Evolutionary conservation across 1,139 yeast genomes (phyloP).

Genomic region (Debaryomyces singareniensis): DNA sequence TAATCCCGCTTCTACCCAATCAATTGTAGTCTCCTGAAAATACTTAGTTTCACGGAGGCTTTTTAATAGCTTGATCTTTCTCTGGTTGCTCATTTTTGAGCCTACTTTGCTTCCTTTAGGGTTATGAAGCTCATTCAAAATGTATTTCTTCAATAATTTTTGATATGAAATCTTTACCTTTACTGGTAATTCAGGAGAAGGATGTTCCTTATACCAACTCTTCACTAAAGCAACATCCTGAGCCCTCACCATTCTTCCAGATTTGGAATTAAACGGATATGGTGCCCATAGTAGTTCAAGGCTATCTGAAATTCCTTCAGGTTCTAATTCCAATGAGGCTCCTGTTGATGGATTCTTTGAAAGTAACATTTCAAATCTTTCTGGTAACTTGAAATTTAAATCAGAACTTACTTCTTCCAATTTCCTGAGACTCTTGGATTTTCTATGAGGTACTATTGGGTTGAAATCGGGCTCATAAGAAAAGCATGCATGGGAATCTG

Average conservation of each 20-base stretch:
- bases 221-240: conserved; percentile 86
- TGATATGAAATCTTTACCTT: conserved; percentile 86
- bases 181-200: conserved; percentile 52
- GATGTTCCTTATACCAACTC: conserved; percentile 72
- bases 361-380: conserved; percentile 42
- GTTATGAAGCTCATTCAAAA: conserved; percentile 63
- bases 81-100: conserved; percentile 28
- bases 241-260: conserved; percentile 71
- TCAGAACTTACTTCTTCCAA: conserved; percentile 21
- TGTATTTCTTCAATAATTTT: conserved; percentile 68
- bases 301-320: conserved; percentile 48
- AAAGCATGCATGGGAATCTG: conserved; percentile 47
- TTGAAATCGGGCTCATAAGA: conserved; percentile 47
- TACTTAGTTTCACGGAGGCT: conserved; percentile 73
- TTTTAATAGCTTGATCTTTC: conserved; percentile 56
- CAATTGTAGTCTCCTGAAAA: conserved; percentile 86
- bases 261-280: conserved; percentile 71
- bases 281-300: conserved; percentile 74
- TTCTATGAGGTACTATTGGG: conserved; percentile 44
- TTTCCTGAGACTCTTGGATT: conserved; percentile 9
- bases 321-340: conserved; percentile 27
- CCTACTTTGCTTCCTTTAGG: conserved; percentile 24
- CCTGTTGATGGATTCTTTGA: conserved; percentile 26
- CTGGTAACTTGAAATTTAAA: conserved; percentile 31
- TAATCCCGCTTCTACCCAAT: conserved; percentile 98